Evolutionary conservation across 1,139 yeast genomes (phyloP), one percentile per base, ranked within the genome.

Genomic region (Pneumocystis oryctolagi): DNA sequence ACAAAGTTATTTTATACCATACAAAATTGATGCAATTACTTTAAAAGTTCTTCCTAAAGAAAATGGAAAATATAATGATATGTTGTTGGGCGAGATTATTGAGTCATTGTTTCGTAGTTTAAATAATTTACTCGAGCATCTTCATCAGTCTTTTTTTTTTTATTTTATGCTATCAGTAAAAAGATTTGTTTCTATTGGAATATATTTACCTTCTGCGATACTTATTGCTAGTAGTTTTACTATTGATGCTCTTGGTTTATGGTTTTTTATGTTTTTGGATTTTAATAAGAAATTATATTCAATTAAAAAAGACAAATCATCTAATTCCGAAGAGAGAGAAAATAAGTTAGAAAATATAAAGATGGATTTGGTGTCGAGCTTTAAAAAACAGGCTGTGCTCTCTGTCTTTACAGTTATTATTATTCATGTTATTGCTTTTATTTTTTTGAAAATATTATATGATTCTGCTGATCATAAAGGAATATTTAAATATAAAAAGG

Each of bases 61-160:
- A 5, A 62, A 62, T 18, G 64, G 64, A 71, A 3, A 80, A 2
- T 79, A 79, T 61, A 97, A 92, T 74, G 84, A 92, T 62, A 92
- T 97, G 0, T 89, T 94, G 39, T 85, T 88, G 73, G 98, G 98
- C 3, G 80, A 98, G 72, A 79, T 90, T 3, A 82, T 89, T 20
- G 99, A 94, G 73, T 88, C 94, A 1, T 78, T 87, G 18, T 84
- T 90, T 71, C 80, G 98, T 67, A 85, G 96, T 0, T 88, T 94
- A 58, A 94, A 94, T 75, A 94, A 94, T 73, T 78, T 94, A 69
- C 77, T 92, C 64, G 99, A 94, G 73, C 95, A 90, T 72, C 92
- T 92, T 73, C 99, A 94, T 73, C 98, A 94, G 73, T 89, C 97
- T 0, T 94, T 89, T 72, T 94, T 94, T 78, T 94, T 90, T 71